phyloP scores from a whole-genome alignment of 768 basidiomycete genomes.

The Boletus coccyginus region DNA sequence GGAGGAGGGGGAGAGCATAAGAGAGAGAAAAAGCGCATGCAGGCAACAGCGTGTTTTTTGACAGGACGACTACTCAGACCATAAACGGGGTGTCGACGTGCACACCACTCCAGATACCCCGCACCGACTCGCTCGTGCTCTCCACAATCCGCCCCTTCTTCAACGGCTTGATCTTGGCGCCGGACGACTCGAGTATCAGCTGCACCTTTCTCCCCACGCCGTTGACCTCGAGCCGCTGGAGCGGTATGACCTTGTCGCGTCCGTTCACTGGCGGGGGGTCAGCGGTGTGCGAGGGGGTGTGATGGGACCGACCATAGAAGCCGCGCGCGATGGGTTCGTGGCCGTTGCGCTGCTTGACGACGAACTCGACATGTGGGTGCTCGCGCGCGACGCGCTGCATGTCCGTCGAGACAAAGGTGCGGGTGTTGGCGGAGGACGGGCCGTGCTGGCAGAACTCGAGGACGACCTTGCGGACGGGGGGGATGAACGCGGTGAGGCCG shows the following conservation, averaged over 20 bases:
- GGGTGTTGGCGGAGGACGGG: constrained; percentile 70
- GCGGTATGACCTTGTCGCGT: constrained; percentile 83
- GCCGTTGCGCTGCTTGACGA: constrained; percentile 71
- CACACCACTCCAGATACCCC: constrained; percentile 89
- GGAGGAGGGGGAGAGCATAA: neutral
- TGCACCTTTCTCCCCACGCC: constrained; percentile 76
- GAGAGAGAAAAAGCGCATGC: constrained; percentile 17
- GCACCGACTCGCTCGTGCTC: constrained; percentile 74
- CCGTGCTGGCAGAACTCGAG: constrained; percentile 86
- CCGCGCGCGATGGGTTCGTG: constrained; percentile 81
- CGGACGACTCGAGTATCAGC: constrained; percentile 83
- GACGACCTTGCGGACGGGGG: constrained; percentile 81
- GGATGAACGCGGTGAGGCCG: constrained; percentile 70
- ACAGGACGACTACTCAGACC: constrained; percentile 35
- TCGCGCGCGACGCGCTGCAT: constrained; percentile 62
- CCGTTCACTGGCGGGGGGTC: constrained; percentile 62
- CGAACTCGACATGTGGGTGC: constrained; percentile 84
- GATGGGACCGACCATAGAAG: constrained; percentile 60
- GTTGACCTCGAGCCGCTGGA: constrained; percentile 71
- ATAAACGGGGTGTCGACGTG: constrained; percentile 72
- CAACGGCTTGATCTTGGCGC: constrained; percentile 78
- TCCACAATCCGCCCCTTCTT: constrained; percentile 66
- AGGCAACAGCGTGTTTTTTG: constrained; percentile 34
- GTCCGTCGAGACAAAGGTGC: constrained; percentile 63
- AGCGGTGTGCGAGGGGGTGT: constrained; percentile 2